Evolutionary conservation across 2,329 filamentous ascomycete genomes (phyloP), one percentile per base, ranked within the genome.

Genomic region (Trichoderma semiorbis): DNA sequence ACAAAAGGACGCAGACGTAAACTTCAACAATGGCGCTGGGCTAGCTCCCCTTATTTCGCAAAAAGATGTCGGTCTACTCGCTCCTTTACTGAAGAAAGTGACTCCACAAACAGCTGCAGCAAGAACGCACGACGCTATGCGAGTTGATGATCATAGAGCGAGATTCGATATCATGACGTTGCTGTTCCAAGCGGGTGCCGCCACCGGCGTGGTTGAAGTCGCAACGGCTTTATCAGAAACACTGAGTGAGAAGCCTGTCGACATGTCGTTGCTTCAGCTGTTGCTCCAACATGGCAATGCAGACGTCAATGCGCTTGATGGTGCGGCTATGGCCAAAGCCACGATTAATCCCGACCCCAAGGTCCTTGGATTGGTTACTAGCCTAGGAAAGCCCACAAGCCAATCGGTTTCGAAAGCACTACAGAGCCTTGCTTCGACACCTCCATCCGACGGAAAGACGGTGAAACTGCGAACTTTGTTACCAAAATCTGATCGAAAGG

Each of bases 211-310:
- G 0, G 77, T 79, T 3, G 81, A 86, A 60, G 80, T 87, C 16
- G 82, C 83, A 3, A 75, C 77, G 7, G 84, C 85, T 5, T 75
- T 89, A 30, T 77, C 83, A 6, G 77, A 79, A 16, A 80, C 83
- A 0, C 74, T 90, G 21, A 79, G 81, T 12, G 80, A 83, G 58
- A 83, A 80, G 30, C 84, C 85, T 0, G 80, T 85, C 0, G 88
- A 90, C 69, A 82, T 85, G 75, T 81, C 83, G 14, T 80, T 90
- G 2, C 77, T 89, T 1, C 79, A 79, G 5, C 77, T 86, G 8
- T 79, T 90, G 3, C 77, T 90, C 3, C 82, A 86, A 30, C 81
- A 85, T 30, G 87, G 87, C 0, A 82, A 83, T 26, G 87, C 85
- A 3, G 86, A 90, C 71, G 78, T 89, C 69, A 89, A 90, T 72